Evolutionary conservation across 768 basidiomycete species (phyloP), one percentile per base, ranked within the genome.

Genomic region (Lactarius sp.): DNA sequence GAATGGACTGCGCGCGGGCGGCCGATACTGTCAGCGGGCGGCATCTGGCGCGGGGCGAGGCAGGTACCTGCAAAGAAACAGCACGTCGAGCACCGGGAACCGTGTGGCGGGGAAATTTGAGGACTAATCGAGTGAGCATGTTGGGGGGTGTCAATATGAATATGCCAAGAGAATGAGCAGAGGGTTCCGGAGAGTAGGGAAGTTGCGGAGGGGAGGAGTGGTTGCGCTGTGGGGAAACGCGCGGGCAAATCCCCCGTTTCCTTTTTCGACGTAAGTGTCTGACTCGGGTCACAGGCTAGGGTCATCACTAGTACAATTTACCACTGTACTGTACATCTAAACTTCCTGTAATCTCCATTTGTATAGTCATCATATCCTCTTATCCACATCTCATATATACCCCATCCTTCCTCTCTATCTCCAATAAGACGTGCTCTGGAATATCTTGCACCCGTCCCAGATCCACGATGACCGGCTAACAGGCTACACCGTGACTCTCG

Each of bases 1-100:
- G 78, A 60, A 99, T 73, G 20, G 89, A 84, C 93, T 94, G 75
- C 57, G 70, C 65, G 65, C 69, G 56, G 47, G 57, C 60, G 61
- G 65, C 69, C 54, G 63, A 65, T 47, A 66, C 52, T 61, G 68
- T 70, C 66, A 69, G 67, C 68, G 59, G 49, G 49, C 67, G 54
- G 52, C 62, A 56, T 61, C 68, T 59, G 46, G 61, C 57, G 64
- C 62, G 46, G 59, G 52, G 52, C 62, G 61, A 58, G 41, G 53
- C 36, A 60, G 71, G 66, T 64, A 75, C 74, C 74, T 75, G 70
- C 46, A 75, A 71, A 37, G 73, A 75, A 52, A 75, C 72, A 33
- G 66, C 67, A 36, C 73, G 67, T 62, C 62, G 57, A 20, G 66
- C 63, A n/a, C 56, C 54, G 53, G 67, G 56, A 34, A 66, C 18